phyloP scores from a whole-genome alignment of 2,329 filamentous ascomycete genomes.

The Fusarium devonianum region DNA sequence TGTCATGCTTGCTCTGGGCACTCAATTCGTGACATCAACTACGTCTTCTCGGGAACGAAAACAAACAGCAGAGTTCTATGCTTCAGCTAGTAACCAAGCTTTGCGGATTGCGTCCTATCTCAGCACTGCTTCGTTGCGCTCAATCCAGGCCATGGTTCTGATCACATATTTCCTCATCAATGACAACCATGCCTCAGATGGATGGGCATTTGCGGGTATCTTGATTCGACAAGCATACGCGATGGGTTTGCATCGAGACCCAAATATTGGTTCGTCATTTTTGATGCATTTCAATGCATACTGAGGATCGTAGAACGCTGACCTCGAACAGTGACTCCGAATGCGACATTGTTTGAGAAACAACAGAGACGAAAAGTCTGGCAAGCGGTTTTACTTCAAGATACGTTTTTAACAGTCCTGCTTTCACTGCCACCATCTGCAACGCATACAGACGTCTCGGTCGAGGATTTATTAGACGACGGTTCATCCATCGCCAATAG shows the following conservation, averaged over 20 bases:
- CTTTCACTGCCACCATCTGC: constrained; percentile 79
- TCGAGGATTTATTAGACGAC: constrained; percentile 76
- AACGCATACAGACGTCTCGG: constrained; percentile 79
- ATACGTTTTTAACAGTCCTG: constrained; percentile 81
- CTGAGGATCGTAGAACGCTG: constrained; percentile 25
- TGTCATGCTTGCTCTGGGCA: constrained; percentile 78
- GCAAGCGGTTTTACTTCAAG: constrained; percentile 82
- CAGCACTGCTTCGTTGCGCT: constrained; percentile 74
- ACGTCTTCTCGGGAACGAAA: constrained; percentile 68
- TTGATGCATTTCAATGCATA: not conserved
- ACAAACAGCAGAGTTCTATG: constrained; percentile 82
- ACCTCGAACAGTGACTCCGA: constrained; percentile 61
- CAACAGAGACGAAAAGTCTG: constrained; percentile 81
- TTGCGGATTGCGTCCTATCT: constrained; percentile 78
- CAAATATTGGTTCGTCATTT: constrained; percentile 66
- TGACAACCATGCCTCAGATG: constrained; percentile 83
- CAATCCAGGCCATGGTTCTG: constrained; percentile 81
- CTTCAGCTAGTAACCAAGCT: constrained; percentile 80
- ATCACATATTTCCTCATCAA: constrained; percentile 86
- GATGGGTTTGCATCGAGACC: constrained; percentile 81
- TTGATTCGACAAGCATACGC: constrained; percentile 80
- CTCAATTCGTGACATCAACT: constrained; percentile 71
- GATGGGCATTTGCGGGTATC: constrained; percentile 82
- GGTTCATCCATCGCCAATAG: constrained; percentile 62
- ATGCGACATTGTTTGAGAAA: constrained; percentile 74